Base-by-base conservation (phyloP, 2,329 filamentous ascomycete genomes). In the Pyrenophora teres region DNA sequence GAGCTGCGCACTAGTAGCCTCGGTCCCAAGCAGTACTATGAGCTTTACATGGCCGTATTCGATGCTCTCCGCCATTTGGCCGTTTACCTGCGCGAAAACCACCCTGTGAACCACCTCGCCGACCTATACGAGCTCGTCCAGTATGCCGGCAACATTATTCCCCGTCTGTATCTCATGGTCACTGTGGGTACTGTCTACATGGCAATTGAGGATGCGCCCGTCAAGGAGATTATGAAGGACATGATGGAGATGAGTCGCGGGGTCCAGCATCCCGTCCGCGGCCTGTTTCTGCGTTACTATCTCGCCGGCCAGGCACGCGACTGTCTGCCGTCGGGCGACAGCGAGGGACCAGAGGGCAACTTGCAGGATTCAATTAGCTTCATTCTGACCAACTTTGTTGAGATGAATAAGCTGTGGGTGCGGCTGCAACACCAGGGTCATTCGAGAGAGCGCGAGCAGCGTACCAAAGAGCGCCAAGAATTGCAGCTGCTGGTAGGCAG, bases 191-290 rank as follows among this genome's bases (percentile, higher is more conserved):
- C 94, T 2, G 95, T 96, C 41, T 99, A 99, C 80, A 99, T 99
- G 94, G 88, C 90, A 21, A 95, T 99, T 70, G 89, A 94, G 68
- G 94, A 97, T 81, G 94, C 95, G 52, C 94, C 94, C 0, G 94
- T 99, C 63, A 99, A 99, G 78, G 94, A 99, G 80, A 91, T 99
- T 57, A 99, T 99, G 94, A 99, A 99, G 78, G 94, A 99, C 75
- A 99, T 99, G 94, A 99, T 99, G 94, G 94, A 99, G 76, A 99
- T 99, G 94, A 97, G 92, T 76, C 85, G 94, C 58, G 94, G 94
- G 50, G 92, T 99, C 18, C 94, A 99, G 71, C 94, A 99, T 75
- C 94, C 94, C 13, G 92, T 97, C 57, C 90, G 94, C 51, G 94
- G 94, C 15, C 81, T 99, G 48, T 99, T 99, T 73, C 78, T 99